Base-by-base conservation (phyloP, 2,329 filamentous ascomycete genomes). In the Calonectria hongkongensis region DNA sequence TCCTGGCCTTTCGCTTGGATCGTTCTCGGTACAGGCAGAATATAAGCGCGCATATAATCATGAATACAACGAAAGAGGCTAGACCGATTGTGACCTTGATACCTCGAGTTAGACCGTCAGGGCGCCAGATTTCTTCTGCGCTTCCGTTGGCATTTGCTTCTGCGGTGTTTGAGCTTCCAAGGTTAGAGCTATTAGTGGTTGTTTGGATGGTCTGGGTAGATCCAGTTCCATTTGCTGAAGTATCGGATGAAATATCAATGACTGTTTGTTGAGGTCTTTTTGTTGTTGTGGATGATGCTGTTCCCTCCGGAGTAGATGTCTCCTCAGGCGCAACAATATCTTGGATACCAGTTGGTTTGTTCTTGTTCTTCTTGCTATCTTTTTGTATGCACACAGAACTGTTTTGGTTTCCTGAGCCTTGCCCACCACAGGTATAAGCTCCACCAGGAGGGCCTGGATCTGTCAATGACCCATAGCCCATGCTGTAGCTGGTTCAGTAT, bases 71-170 rank as follows among this genome's bases (percentile, higher is more conserved):
- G 3, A 85, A 76, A 2, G 84, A 83, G 63, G 85, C 86, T 13
- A 89, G 75, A 4, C 82, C 85, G 62, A 90, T 86, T 39, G 88
- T 87, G 3, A 85, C 84, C 70, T 86, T 89, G 56, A 84, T 82
- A 2, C 85, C 85, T 1, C 79, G 75, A 1, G 87, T 81, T 7
- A 88, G 79, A 3, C 74, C 75, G 43, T 66, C 15, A 13, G 48
- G 51, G 12, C 63, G 36, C 54, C 54, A 60, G 12, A 60, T 60
- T 60, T 60, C 54, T 27, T 36, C 54, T 60, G 21, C 54, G 6
- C 25, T 41, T 18, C 33, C 54, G 15, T n/a, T 43, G 39, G 33
- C 76, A 6, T 33, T 65, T 30, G 74, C 78, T 12, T 69, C 71
- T 8, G 78, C 75, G 18, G 75, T 70, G 15, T 76, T 43, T 12